These are phyloP conservation scores for Albizia julibrissin DNA, from an alignment of 306 rosid species.

Conservation along the genomic window DNA sequence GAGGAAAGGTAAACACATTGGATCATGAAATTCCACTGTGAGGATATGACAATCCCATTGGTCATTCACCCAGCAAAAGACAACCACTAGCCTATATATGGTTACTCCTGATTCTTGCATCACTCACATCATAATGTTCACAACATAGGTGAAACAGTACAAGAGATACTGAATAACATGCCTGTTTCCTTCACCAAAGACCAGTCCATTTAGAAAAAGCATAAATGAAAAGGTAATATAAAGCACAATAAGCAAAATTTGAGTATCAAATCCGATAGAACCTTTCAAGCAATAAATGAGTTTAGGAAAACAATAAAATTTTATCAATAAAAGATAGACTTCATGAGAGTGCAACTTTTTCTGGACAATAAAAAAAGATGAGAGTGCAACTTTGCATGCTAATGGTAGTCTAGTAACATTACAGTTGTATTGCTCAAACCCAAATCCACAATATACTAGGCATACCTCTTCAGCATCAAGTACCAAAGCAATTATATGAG, in stretches of 20 bases:
- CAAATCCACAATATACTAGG: conserved; percentile 19
- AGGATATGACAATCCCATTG: background rate
- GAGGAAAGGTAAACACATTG: background rate
- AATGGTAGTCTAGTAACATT: conserved; percentile 6
- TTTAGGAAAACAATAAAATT: conserved; percentile 20
- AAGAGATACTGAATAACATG: conserved; percentile 6
- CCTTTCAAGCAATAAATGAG: conserved; percentile 24
- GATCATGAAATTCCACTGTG: conserved; percentile 11
- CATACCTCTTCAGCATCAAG: conserved; percentile 94
- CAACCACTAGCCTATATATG: background rate
- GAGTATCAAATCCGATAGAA: background rate
- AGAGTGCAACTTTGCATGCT: conserved; percentile 18
- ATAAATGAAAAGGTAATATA: conserved; percentile 13
- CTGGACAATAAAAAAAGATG: background rate
- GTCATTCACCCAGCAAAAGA: background rate
- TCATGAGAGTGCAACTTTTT: conserved; percentile 13
- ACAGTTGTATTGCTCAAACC: conserved; percentile 14
- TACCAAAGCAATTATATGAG: conserved; percentile 90
- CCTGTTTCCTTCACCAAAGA: conserved; percentile 12
- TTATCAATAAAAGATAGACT: conserved; percentile 9
- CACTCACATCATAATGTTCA: conserved; percentile 27
- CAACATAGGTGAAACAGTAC: conserved; percentile 14
- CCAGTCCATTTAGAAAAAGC: background rate
- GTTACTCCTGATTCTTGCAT: conserved; percentile 13
- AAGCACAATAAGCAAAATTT: conserved; percentile 17